These are phyloP conservation scores for Cicer arietinum DNA, from an alignment of 306 rosid genomes.

Conservation along the genomic window DNA sequence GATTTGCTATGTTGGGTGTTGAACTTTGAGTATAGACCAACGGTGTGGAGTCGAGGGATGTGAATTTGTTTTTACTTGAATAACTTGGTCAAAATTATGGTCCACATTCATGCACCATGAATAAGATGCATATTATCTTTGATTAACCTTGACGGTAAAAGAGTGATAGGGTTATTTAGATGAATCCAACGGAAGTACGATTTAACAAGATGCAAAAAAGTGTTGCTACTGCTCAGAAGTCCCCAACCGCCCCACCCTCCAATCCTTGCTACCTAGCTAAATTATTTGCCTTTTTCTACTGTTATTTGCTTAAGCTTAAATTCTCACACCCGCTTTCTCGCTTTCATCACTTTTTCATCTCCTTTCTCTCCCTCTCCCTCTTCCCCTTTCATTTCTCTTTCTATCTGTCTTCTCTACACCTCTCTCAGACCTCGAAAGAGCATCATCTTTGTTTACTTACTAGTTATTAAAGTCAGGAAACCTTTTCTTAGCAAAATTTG, in stretches of 20 bases:
- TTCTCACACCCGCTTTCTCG: neutral
- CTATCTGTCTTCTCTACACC: neutral
- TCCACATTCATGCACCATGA: neutral
- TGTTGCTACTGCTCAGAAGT: neutral
- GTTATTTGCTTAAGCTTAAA: neutral
- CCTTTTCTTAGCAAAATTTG: neutral
- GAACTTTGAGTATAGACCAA: neutral
- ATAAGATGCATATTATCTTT: neutral
- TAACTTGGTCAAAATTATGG: neutral
- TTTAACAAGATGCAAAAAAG: slow-evolving; percentile 5
- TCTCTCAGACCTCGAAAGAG: neutral
- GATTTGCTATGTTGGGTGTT: neutral
- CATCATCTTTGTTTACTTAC: neutral
- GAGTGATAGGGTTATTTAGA: slow-evolving; percentile 1
- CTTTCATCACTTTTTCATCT: neutral
- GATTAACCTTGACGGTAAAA: neutral
- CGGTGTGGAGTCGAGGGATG: neutral
- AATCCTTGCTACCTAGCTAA: neutral
- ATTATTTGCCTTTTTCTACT: neutral
- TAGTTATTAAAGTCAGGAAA: neutral
- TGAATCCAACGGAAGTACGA: neutral
- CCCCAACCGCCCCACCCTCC: neutral
- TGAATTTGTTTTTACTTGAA: neutral
- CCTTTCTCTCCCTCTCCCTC: neutral
- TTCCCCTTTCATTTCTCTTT: neutral